These are phyloP conservation scores for Saccharomyces hybrid DNA, from an alignment of 1,139 yeast genomes.

Conservation along the genomic window DNA sequence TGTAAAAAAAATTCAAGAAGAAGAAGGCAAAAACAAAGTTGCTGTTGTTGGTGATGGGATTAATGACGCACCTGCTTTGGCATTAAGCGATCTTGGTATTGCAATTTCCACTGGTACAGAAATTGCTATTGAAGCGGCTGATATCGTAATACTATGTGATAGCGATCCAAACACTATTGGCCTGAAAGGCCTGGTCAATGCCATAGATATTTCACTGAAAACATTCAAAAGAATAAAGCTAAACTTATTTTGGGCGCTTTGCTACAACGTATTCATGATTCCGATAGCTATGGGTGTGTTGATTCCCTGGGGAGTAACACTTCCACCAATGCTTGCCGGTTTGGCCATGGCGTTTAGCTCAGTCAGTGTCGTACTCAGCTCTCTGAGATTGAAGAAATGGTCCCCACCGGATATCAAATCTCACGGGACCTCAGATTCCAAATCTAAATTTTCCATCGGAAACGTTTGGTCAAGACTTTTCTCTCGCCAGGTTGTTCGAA, in stretches of 20 bases:
- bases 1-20: slow-evolving; percentile 49
- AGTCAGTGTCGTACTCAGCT: slow-evolving; percentile 77
- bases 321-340: slow-evolving; percentile 88
- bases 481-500: background rate
- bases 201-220: slow-evolving; percentile 60
- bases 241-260: slow-evolving; percentile 78
- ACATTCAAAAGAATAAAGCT: slow-evolving; percentile 71
- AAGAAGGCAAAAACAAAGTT: slow-evolving; percentile 36
- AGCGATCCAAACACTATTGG: slow-evolving; percentile 31
- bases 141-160: slow-evolving; percentile 59
- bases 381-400: slow-evolving; percentile 64
- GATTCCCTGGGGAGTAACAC: slow-evolving; percentile 67
- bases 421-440: background rate
- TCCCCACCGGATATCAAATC: slow-evolving; percentile 35
- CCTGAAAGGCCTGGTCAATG: slow-evolving; percentile 59
- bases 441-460: background rate
- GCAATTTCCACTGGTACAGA: slow-evolving; percentile 92
- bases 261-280: slow-evolving; percentile 80
- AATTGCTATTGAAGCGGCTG: slow-evolving; percentile 93
- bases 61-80: slow-evolving; percentile 93
- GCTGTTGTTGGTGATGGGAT: slow-evolving; percentile 97
- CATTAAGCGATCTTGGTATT: slow-evolving; percentile 80
- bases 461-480: background rate
- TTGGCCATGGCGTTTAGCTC: slow-evolving; percentile 91
- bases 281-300: slow-evolving; percentile 93